Conservation (phyloP, 2,329 filamentous ascomycete species). For the Didymella pinodella region DNA sequence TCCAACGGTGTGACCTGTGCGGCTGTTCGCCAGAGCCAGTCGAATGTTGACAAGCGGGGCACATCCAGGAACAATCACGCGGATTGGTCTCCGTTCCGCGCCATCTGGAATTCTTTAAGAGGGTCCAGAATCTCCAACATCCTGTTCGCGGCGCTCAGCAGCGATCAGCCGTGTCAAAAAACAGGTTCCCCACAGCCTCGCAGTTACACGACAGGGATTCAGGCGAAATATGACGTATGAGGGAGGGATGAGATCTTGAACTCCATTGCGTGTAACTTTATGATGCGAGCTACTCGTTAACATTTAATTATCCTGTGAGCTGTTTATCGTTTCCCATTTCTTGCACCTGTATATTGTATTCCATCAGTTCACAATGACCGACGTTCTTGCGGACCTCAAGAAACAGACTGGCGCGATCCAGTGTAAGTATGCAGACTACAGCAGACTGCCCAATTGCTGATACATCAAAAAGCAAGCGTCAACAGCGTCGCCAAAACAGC, state of each 20-base stretch:
- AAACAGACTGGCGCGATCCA: constrained; percentile 54
- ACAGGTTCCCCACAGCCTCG: constrained; percentile 23
- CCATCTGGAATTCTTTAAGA: constrained; percentile 4
- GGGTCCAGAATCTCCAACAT: constrained; percentile 14
- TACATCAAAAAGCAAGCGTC: constrained; percentile 35
- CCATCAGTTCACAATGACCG: constrained; percentile 35
- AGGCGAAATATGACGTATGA: constrained; percentile 21
- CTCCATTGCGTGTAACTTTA: constrained; percentile 10
- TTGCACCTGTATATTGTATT: neutral
- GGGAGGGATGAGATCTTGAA: constrained; percentile 17
- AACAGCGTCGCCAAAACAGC: constrained; percentile 41
- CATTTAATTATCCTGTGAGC: neutral
- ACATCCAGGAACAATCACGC: constrained; percentile 3
- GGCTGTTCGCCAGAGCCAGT: neutral
- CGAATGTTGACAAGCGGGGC: neutral
- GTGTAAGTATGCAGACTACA: constrained; percentile 38
- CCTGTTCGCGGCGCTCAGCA: constrained; percentile 13
- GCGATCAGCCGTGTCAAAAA: constrained; percentile 20
- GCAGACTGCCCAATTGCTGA: constrained; percentile 2
- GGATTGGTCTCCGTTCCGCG: constrained; percentile 13
- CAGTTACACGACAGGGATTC: constrained; percentile 22
- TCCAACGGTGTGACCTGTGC: neutral
- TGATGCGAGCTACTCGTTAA: constrained; percentile 2
- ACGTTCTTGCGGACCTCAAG: constrained; percentile 50
- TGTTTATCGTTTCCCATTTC: neutral